Percentiles rank a stretch among this genome's conserved stretches.
Evolutionary conservation across 1,139 yeast genomes (phyloP).

Genomic region (Scheffersomyces quercinus): DNA sequence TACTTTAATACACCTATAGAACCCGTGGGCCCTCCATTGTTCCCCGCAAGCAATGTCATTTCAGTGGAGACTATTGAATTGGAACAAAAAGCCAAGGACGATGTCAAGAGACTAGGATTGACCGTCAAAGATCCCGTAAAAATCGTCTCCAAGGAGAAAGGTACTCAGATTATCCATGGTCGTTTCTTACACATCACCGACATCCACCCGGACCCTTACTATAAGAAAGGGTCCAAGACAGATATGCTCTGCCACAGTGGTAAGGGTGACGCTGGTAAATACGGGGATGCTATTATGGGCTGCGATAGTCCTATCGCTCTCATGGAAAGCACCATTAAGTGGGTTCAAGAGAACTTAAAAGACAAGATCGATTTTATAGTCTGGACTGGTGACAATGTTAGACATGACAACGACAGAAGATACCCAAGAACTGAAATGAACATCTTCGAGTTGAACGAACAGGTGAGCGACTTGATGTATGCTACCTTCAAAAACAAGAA

Average conservation of each 20-base stretch:
- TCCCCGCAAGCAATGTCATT: neutral
- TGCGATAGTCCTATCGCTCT: slow-evolving; percentile 68
- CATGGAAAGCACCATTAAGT: slow-evolving; percentile 62
- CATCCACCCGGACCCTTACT: slow-evolving; percentile 81
- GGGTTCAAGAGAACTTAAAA: slow-evolving; percentile 62
- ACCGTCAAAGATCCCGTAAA: slow-evolving; percentile 34
- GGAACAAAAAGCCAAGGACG: slow-evolving; percentile 4
- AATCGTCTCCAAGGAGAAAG: slow-evolving; percentile 23
- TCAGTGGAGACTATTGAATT: slow-evolving; percentile 2
- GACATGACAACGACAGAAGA: slow-evolving; percentile 80
- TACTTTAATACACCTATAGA: no score
- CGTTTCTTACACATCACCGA: slow-evolving; percentile 83
- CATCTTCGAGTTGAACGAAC: slow-evolving; percentile 68
- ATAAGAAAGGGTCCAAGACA: slow-evolving; percentile 51
- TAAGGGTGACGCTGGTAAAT: slow-evolving; percentile 39
- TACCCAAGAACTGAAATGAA: slow-evolving; percentile 70
- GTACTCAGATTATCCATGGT: slow-evolving; percentile 52
- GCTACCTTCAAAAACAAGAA: slow-evolving; percentile 49
- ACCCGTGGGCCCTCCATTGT: neutral
- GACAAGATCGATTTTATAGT: slow-evolving; percentile 82
- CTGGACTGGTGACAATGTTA: slow-evolving; percentile 89
- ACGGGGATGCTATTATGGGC: slow-evolving; percentile 74
- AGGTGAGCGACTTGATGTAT: slow-evolving; percentile 55
- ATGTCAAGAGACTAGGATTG: slow-evolving; percentile 25
- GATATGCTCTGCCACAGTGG: slow-evolving; percentile 62